Evolutionary conservation across 306 rosid genomes (phyloP), one percentile per base, ranked within the genome.

Genomic region (Cercis canadensis): DNA sequence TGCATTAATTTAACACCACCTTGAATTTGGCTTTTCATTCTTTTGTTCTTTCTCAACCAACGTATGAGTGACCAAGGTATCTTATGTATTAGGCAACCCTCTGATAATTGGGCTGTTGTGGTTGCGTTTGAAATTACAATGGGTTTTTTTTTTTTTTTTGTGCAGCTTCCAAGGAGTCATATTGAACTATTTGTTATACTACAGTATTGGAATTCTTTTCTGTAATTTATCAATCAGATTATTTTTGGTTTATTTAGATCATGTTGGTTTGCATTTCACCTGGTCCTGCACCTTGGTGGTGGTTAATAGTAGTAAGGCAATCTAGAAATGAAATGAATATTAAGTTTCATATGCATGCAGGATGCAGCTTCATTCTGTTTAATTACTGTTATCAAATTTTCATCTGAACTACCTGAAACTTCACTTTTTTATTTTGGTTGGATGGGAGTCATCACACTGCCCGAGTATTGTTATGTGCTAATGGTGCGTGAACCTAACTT

Each of bases 131-230:
- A 1, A 24, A 24, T 24, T 24, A 24, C 29, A 1, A 24, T n/a
- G n/a, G n/a, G n/a, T n/a, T n/a, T n/a, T n/a, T 24, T 24, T 24
- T 24, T 24, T 24, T 24, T 24, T 3, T 3, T 24, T 1, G 29
- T 24, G 29, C 29, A 24, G 29, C 29, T 24, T 24, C 29, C 29
- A 3, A 24, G 1, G 29, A n/a, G n/a, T n/a, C n/a, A 24, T 3
- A 24, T 3, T 24, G 29, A 24, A 24, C 29, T 24, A 24, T 24
- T 24, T 69, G 80, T 74, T 73, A 69, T 57, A 37, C 74, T 57
- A 64, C 84, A 80, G 54, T 77, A 80, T 21, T 69, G 80, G 74
- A 24, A 3, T 24, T 8, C 41, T 31, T 76, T 67, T 73, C 69
- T 56, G 60, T 33, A 44, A 19, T 75, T 65, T 80, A 68, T 19